Base-by-base conservation (phyloP, 768 basidiomycete species). In the Leccinum boreale region DNA sequence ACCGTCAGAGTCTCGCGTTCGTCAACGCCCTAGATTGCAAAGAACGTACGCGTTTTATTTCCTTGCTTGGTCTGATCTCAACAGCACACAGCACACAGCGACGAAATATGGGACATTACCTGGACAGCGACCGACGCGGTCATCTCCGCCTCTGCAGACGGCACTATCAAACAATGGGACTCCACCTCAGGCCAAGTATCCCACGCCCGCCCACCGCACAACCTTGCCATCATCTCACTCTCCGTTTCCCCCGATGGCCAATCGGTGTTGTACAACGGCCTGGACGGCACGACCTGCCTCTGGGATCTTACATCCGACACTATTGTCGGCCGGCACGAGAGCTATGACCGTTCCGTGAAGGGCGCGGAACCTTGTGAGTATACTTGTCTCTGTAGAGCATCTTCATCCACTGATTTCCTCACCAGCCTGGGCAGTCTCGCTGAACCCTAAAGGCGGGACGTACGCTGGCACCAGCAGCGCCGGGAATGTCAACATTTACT, bases 181-280 rank as follows among this genome's bases (percentile, higher is more conserved):
- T 77, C 87, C 21, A 75, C 78, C 3, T 79, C 86, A 5, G 89
- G 88, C 21, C 84, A 89, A 63, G 81, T 83, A 3, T 78, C 79
- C 53, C 76, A 77, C 11, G 75, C 85, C 33, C 84, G 85, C 17
- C 73, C 83, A 36, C 79, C 87, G n/a, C 91, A 96, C 73, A 85
- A 91, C 7, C 85, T 96, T 19, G 94, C 90, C 3, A 83, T 94
- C 62, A 84, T 92, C 17, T 92, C 92, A 5, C 73, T 96, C 33
- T 92, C 90, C 17, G 83, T 84, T 8, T 81, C 86, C 19, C 79
- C 81, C 0, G 79, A 84, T 50, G 94, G 91, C 8, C 77, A 74
- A 49, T 75, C 73, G 29, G 92, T 85, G 0, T 70, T 97, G 47
- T 89, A 86, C 64, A 93, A 93, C 65, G 88, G 88, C 55, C 77